Percentiles rank a stretch among this genome's conserved stretches.
These are phyloP conservation scores for Tephrocybe sp. DNA, from an alignment of 768 basidiomycete species.

Conservation along the genomic window DNA sequence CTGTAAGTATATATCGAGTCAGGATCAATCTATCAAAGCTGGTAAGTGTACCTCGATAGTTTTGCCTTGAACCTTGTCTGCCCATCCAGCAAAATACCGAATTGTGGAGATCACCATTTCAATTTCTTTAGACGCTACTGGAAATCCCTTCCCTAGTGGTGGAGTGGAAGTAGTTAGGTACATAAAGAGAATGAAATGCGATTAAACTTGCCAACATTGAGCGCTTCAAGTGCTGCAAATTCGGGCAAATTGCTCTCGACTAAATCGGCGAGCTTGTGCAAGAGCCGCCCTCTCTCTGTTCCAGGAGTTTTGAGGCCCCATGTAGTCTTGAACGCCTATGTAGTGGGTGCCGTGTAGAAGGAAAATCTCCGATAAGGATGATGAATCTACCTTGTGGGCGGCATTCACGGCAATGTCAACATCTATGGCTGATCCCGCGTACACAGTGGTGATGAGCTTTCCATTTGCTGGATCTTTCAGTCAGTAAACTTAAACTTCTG, in stretches of 20 bases:
- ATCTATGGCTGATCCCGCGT: conserved; percentile 65
- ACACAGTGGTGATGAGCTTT: conserved; percentile 54
- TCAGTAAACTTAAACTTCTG: neutral
- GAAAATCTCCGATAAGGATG: neutral
- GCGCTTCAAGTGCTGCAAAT: conserved; percentile 61
- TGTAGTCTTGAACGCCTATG: conserved; percentile 35
- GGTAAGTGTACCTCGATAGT: conserved; percentile 42
- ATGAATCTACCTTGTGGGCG: conserved; percentile 50
- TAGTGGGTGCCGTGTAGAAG: neutral
- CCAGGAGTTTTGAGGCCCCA: conserved; percentile 61
- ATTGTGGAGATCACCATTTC: conserved; percentile 40
- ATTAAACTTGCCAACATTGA: conserved; percentile 45
- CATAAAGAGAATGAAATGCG: neutral
- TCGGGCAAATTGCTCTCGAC: conserved; percentile 55
- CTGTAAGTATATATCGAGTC: conserved; percentile 29
- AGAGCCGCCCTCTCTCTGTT: conserved; percentile 43
- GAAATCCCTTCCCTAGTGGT: neutral
- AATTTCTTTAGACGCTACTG: conserved; percentile 33
- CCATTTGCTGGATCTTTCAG: conserved; percentile 51
- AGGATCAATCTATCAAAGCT: neutral
- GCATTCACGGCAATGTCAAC: conserved; percentile 75
- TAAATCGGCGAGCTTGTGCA: conserved; percentile 55
- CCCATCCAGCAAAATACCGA: conserved; percentile 77
- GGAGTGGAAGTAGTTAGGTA: neutral
- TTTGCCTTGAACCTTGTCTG: conserved; percentile 69